These are phyloP conservation scores for Lotus japonicus DNA, from an alignment of 306 rosid species.

Conservation along the genomic window DNA sequence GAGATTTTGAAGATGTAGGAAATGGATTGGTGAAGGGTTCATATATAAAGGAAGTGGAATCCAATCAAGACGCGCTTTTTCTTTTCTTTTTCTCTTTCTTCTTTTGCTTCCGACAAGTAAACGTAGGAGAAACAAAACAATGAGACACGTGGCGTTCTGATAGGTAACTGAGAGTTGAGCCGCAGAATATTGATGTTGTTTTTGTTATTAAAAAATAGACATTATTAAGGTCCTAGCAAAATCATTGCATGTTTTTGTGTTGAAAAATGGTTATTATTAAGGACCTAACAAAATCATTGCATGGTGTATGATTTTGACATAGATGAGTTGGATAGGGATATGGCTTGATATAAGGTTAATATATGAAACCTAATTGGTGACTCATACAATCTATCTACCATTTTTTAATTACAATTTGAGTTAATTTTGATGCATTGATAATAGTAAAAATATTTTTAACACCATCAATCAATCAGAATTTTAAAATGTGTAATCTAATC, in stretches of 20 bases:
- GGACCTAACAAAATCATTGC: conserved; percentile 6
- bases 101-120: neutral
- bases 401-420: too few relatives aligned
- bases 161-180: conserved; percentile 1
- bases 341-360: neutral
- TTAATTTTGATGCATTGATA: too few relatives aligned
- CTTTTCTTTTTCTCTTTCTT: neutral
- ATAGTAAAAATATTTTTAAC: too few relatives aligned
- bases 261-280: neutral
- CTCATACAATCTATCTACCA: too few relatives aligned
- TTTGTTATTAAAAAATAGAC: neutral
- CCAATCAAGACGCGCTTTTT: conserved; percentile 32
- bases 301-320: neutral
- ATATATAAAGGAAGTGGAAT: conserved; percentile 11
- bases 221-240: conserved; percentile 17
- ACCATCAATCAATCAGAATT: too few relatives aligned
- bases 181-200: neutral
- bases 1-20: neutral
- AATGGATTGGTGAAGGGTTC: neutral
- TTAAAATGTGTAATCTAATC: too few relatives aligned
- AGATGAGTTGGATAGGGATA: conserved; percentile 14
- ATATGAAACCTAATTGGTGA: neutral
- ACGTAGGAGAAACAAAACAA: neutral
- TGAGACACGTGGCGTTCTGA: conserved; percentile 27
- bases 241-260: neutral